Conservation (phyloP, 352 stramenopile genomes). For the Pythium dissotocum region DNA sequence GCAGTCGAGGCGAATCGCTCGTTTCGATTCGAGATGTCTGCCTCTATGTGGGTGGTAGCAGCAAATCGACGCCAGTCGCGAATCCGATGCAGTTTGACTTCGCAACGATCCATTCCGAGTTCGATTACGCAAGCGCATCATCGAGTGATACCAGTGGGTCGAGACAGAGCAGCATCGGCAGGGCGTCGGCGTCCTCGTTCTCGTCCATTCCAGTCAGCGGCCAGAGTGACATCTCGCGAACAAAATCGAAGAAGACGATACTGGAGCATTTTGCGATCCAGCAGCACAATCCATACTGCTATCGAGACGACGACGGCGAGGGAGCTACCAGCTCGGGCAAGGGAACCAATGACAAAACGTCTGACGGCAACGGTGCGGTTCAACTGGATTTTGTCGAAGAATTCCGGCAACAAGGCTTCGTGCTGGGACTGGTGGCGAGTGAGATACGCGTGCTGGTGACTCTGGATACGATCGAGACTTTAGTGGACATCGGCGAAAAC, state of each 20-base stretch:
- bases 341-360: not conserved
- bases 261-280: constrained; percentile 73
- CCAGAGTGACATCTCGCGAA: constrained; percentile 6
- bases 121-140: not conserved
- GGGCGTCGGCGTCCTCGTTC: constrained; percentile 1
- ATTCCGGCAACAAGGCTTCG: constrained; percentile 50
- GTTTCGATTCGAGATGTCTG: constrained; percentile 54
- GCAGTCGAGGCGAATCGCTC: constrained; percentile 67
- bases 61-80: constrained; percentile 13
- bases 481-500: constrained; percentile 67
- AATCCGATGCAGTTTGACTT: constrained; percentile 25
- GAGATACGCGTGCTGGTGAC: constrained; percentile 66
- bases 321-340: not conserved
- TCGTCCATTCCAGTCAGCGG: not conserved
- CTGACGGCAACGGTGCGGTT: constrained; percentile 8
- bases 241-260: constrained; percentile 59
- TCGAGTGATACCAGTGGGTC: not conserved
- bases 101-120: not conserved
- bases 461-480: constrained; percentile 53
- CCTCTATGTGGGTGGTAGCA: constrained; percentile 48
- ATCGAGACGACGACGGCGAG: constrained; percentile 48
- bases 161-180: constrained; percentile 1
- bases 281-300: constrained; percentile 76
- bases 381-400: constrained; percentile 46
- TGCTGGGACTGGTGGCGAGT: constrained; percentile 54